Percentiles rank a stretch among this genome's conserved stretches.
These are phyloP conservation scores for Eucalyptus viminalis DNA, from an alignment of 345 rosid genomes.

Conservation along the genomic window DNA sequence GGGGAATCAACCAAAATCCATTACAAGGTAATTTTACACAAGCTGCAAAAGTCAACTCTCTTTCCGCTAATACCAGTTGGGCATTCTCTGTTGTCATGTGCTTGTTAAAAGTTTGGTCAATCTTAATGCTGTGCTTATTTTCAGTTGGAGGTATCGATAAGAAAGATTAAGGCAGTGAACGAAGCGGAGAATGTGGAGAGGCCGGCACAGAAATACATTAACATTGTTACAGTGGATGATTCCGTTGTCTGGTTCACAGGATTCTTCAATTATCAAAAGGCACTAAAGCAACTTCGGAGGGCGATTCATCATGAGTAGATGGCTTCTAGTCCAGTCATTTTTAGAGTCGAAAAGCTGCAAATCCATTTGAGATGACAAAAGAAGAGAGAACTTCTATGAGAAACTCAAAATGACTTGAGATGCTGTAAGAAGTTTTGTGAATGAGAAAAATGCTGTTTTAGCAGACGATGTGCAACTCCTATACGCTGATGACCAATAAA, in stretches of 20 bases:
- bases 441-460: background rate
- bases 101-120: background rate
- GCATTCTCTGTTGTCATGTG: background rate
- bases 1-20: slow-evolving; percentile 11
- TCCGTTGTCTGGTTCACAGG: slow-evolving; percentile 87
- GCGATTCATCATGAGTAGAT: slow-evolving; percentile 15
- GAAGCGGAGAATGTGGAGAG: slow-evolving; percentile 37
- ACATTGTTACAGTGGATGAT: slow-evolving; percentile 43
- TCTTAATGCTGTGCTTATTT: background rate
- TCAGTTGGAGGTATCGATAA: slow-evolving; percentile 28
- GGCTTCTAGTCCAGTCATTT: background rate
- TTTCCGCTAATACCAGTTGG: background rate
- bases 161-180: slow-evolving; percentile 40
- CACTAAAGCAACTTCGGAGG: slow-evolving; percentile 41
- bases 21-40: slow-evolving; percentile 8
- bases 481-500: background rate
- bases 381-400: background rate
- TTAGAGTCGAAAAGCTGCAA: background rate
- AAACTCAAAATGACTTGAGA: background rate
- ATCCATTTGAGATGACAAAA: background rate
- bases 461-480: too few species aligned
- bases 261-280: slow-evolving; percentile 46
- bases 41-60: background rate
- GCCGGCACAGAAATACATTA: slow-evolving; percentile 52
- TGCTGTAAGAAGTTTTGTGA: background rate